These are phyloP conservation scores for Copromyces sp. DNA, from an alignment of 495 filamentous ascomycete species.

Conservation along the genomic window DNA sequence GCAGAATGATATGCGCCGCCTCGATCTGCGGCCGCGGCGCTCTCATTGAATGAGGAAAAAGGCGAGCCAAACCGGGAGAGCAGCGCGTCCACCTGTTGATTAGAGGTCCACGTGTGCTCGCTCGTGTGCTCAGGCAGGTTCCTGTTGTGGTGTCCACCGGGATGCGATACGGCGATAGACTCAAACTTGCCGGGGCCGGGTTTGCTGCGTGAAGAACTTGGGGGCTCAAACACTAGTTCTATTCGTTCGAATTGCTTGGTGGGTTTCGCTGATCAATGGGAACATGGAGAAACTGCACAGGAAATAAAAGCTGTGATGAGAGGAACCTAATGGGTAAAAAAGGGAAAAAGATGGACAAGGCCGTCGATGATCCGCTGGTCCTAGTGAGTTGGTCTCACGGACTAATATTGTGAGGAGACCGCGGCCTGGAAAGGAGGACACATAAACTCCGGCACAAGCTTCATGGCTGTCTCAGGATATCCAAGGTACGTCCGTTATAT, in stretches of 20 bases:
- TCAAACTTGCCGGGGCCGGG: not conserved
- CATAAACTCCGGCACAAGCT: not conserved
- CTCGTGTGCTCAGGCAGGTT: not conserved
- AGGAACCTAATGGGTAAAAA: not conserved
- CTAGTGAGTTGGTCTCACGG: not conserved
- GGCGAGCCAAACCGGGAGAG: not conserved
- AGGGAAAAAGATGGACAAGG: not conserved
- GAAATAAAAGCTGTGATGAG: not conserved
- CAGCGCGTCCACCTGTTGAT: not conserved
- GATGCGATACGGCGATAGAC: not conserved
- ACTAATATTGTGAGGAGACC: not conserved
- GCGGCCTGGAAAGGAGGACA: not conserved
- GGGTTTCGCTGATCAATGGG: not conserved
- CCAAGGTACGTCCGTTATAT: constrained; percentile 14
- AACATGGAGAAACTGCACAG: not conserved
- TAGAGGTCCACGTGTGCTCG: not conserved
- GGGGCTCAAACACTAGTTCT: not conserved
- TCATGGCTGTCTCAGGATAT: constrained; percentile 14
- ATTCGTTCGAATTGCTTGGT: not conserved
- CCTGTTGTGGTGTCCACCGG: not conserved
- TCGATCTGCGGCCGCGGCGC: constrained; percentile 2
- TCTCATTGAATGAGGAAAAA: constrained; percentile 9
- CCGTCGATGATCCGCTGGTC: not conserved
- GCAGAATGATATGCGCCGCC: constrained; percentile 1
- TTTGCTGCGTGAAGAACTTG: not conserved